Evolutionary conservation across 768 basidiomycete species (phyloP).

Genomic region (Tremella yokohamensis): DNA sequence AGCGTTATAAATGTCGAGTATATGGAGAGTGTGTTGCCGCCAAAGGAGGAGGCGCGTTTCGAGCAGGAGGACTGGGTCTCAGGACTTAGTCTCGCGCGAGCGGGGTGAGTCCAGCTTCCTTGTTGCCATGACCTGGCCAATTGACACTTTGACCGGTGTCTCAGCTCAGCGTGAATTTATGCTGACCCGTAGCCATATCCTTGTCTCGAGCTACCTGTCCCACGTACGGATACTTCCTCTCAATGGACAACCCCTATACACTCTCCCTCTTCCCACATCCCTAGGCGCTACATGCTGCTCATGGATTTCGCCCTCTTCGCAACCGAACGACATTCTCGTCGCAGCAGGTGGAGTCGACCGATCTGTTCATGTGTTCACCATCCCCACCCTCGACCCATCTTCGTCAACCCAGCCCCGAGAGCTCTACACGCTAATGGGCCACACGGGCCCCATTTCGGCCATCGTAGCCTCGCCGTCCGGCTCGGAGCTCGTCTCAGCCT

Average conservation of each 20-base stretch:
- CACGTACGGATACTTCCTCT: constrained; percentile 47
- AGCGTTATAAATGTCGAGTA: constrained; percentile 90
- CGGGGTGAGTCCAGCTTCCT: constrained; percentile 38
- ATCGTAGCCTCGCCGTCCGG: constrained; percentile 61
- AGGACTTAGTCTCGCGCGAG: constrained; percentile 49
- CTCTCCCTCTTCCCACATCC: constrained; percentile 43
- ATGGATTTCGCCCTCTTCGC: constrained; percentile 39
- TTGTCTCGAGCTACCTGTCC: constrained; percentile 48
- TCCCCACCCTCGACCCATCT: constrained; percentile 48
- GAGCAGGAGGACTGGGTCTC: constrained; percentile 95
- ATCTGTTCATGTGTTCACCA: constrained; percentile 44
- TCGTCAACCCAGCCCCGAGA: constrained; percentile 42
- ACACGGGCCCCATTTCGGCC: constrained; percentile 74
- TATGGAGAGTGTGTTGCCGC: constrained; percentile 82
- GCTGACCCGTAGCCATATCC: constrained; percentile 28
- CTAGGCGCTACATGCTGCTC: constrained; percentile 49
- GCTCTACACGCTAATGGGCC: constrained; percentile 73
- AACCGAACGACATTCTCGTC: constrained; percentile 33
- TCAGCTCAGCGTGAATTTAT: not conserved
- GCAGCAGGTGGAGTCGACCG: constrained; percentile 51
- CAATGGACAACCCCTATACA: constrained; percentile 29
- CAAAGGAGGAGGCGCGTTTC: constrained; percentile 70
- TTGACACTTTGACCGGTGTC: not conserved
- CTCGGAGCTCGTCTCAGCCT: constrained; percentile 69
- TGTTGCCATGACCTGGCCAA: not conserved